A percentile compares a stretch with the other conserved stretches of the same genome.
Conservation (phyloP, 441 rosid species). For the Biscutella laevigata region DNA sequence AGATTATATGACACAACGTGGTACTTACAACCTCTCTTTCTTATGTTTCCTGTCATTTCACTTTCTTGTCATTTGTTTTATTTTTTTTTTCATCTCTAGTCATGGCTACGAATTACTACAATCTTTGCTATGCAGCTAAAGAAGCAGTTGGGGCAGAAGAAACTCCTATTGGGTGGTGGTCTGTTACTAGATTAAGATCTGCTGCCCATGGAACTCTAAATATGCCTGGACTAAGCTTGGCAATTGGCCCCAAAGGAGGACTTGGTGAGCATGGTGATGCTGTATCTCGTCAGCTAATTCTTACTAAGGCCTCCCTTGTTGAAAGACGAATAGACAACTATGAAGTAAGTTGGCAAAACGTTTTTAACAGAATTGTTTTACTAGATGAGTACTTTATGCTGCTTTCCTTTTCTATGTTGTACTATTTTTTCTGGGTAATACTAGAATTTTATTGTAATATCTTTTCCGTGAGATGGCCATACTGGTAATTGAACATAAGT, state of each 20-base stretch:
- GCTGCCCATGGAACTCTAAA: slow-evolving; percentile 93
- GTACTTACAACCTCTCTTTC: slow-evolving; percentile 32
- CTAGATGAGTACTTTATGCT: background rate
- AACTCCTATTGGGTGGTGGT: slow-evolving; percentile 93
- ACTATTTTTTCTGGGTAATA: background rate
- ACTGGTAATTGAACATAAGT: background rate
- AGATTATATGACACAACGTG: slow-evolving; percentile 76
- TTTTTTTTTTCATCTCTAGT: background rate
- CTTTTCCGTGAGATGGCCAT: background rate
- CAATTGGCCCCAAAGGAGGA: slow-evolving; percentile 91
- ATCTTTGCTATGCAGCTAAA: slow-evolving; percentile 48
- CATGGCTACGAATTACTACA: background rate
- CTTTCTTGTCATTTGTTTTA: background rate
- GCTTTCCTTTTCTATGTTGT: background rate
- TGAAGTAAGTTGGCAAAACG: slow-evolving; percentile 75
- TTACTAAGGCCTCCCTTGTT: slow-evolving; percentile 83
- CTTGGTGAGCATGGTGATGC: slow-evolving; percentile 98
- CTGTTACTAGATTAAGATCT: slow-evolving; percentile 87
- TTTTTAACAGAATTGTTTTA: background rate
- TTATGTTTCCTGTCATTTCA: slow-evolving; percentile 10
- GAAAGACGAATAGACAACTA: slow-evolving; percentile 97
- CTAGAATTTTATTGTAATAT: background rate
- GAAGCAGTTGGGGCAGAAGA: slow-evolving; percentile 93
- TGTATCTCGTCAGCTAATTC: slow-evolving; percentile 77
- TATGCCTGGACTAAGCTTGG: slow-evolving; percentile 71